Conservation (phyloP, 345 rosid genomes). For the Gynandropsis gynandra region DNA sequence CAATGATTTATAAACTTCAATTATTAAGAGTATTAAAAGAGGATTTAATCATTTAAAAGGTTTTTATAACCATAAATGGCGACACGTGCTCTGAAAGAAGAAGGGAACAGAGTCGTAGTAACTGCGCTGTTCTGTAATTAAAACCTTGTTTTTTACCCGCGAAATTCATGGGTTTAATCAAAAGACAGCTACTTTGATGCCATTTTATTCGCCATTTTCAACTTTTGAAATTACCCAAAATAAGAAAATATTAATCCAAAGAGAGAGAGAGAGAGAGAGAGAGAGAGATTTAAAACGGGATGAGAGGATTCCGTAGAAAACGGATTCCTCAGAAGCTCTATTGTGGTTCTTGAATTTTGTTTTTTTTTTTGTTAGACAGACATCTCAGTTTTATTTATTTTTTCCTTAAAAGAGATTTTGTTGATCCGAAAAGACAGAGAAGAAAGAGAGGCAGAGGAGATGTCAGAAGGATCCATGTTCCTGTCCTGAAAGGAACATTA, state of each 20-base stretch:
- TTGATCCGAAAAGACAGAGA: slow-evolving; percentile 24
- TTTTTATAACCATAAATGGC: slow-evolving; percentile 18
- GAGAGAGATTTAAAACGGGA: slow-evolving; percentile 24
- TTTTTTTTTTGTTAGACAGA: background rate
- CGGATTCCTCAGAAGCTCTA: slow-evolving; percentile 27
- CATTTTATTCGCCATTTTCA: background rate
- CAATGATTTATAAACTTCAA: background rate
- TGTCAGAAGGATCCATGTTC: slow-evolving; percentile 14
- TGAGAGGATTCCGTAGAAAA: slow-evolving; percentile 28
- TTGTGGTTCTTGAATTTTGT: slow-evolving; percentile 15
- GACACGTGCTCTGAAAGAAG: slow-evolving; percentile 13
- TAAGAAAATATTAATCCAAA: slow-evolving; percentile 6
- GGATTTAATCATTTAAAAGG: background rate
- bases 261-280: background rate
- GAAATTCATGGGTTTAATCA: slow-evolving; percentile 22
- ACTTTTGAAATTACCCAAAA: background rate
- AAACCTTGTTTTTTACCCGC: slow-evolving; percentile 26
- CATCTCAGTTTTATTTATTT: background rate
- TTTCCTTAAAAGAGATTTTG: background rate
- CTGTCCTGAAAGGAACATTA: slow-evolving; percentile 5
- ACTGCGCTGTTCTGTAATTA: slow-evolving; percentile 20
- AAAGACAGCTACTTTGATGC: slow-evolving; percentile 5
- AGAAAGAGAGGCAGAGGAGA: slow-evolving; percentile 19
- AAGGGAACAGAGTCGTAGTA: slow-evolving; percentile 3
- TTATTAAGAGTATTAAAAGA: slow-evolving; percentile 13